Base-by-base conservation (phyloP, 2,329 filamentous ascomycete species). In the Sarocladiaceae sp. region DNA sequence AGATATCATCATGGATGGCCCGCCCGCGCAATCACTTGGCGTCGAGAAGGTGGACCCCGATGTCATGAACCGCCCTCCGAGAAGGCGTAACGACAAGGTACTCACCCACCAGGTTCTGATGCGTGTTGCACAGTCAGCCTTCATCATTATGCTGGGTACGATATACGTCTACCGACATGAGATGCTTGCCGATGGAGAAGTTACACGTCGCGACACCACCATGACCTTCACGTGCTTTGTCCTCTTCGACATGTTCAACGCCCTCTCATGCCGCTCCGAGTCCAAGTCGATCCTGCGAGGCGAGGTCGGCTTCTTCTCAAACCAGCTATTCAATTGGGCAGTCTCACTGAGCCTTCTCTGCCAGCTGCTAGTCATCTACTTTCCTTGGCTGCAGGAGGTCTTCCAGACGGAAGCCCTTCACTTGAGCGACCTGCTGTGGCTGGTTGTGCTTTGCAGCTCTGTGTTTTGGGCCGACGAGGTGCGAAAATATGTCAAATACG, bases 1-100 rank as follows among this genome's bases (percentile, higher is more conserved):
- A 97, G 91, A 98, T 62, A 97, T 98, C 59, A 90, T 98, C 56
- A 98, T 98, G 94, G 94, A 98, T 65, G 93, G 94, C 9, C 93
- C 93, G 13, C 93, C 93, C 1, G 93, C 93, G 2, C 93, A 98
- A 65, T 98, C 93, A 10, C 81, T 98, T 2, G 94, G 93, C 31
- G 93, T 98, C 27, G 93, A 98, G 61, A 83, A 83, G 15, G 93
- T 98, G 37, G 93, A 97, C 59, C 88, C 88, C 21, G 85, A 91
- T 50, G 88, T 98, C 44, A 96, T 98, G 87, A 84, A 78, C 49
- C 84, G 88, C 16, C 91, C 91, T 1, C 94, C 93, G 2, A 50
- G 94, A 24, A 82, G 85, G 47, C 85, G 89, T 52, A 83, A 84
- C 55, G 93, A 95, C 41, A 84, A 90, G 7, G 93, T 97, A 11